A percentile compares a stretch with the other conserved stretches of the same genome.
These are phyloP conservation scores for Striga asiatica DNA, from an alignment of 257 asterid genomes.

Conservation along the genomic window DNA sequence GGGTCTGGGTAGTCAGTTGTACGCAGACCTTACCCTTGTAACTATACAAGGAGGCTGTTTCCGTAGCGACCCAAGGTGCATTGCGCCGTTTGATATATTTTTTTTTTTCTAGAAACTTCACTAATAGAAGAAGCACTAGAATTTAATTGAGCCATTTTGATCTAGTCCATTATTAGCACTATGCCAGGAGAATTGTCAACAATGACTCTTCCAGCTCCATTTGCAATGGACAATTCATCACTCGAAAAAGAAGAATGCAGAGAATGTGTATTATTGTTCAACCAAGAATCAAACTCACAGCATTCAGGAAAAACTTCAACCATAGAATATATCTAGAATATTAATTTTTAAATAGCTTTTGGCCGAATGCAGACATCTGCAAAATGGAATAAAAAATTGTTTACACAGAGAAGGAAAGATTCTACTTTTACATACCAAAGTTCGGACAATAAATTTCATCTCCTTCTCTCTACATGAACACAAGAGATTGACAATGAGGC, in stretches of 20 bases:
- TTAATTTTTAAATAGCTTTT: not conserved
- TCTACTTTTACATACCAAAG: conserved; percentile 44
- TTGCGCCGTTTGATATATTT: too few relatives aligned
- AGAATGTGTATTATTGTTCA: not conserved
- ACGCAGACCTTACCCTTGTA: too few relatives aligned
- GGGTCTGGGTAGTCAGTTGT: too few relatives aligned
- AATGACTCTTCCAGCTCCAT: too few relatives aligned
- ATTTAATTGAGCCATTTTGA: too few relatives aligned
- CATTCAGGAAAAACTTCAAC: not conserved
- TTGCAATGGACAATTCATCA: too few relatives aligned
- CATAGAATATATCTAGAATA: not conserved
- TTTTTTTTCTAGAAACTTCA: too few relatives aligned
- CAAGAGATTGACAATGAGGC: conserved; percentile 73
- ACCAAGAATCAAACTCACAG: conserved; percentile 1
- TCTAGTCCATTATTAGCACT: too few relatives aligned
- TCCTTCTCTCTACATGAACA: conserved; percentile 90
- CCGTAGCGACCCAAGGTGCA: too few relatives aligned
- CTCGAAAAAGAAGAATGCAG: not conserved
- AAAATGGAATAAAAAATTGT: conserved; percentile 3
- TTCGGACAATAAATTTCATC: conserved; percentile 82
- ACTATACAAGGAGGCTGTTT: too few relatives aligned
- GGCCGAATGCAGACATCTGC: conserved; percentile 15
- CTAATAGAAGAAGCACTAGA: too few relatives aligned
- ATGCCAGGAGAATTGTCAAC: too few relatives aligned
- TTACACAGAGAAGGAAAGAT: conserved; percentile 1